Base-by-base conservation (phyloP, 768 basidiomycete genomes). In the Agrocybe praecox region DNA sequence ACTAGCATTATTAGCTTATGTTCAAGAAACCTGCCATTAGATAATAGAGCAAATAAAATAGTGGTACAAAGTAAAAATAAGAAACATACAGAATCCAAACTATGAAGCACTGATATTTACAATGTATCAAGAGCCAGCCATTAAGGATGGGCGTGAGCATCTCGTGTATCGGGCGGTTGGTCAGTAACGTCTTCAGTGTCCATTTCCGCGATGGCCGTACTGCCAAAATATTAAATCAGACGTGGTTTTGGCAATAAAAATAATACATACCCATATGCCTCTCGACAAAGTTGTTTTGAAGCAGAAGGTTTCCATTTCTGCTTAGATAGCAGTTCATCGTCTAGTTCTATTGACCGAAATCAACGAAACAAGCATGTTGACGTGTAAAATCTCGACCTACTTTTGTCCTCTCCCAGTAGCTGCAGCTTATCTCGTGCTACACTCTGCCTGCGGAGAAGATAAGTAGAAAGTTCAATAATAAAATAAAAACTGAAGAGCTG, bases 351-450 rank as follows among this genome's bases (percentile, higher is more conserved):
- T 9, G 53, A 52, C n/a, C 55, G 51, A 34, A 23, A 24, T n/a
- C 40, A 18, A 48, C 19, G 34, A 29, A 23, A 40, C 23, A 29
- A 18, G 5, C 51, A 18, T 22, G 45, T 12, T 21, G 6, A 29
- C 33, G 46, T 46, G 17, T 22, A 21, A 22, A 17, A 47, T 32
- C 18, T 49, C 18, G 34, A n/a, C 84, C 69, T 64, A 94, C 93
- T 80, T 61, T 81, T 68, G 65, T 86, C 79, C 62, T 92, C 92
- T 5, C 88, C 89, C 2, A 96, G 75, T 54, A 85, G 63, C 46
- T 81, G 74, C n/a, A 96, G 71, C 54, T 80, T 80, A 24, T 80
- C 81, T 14, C 76, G 57, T 2, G 75, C 66, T 3, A 92, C 75
- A 76, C 81, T 88, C 72, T 84, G 80, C 90, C 90, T 92, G 55